These are phyloP conservation scores for Acmispon strigosus DNA, from an alignment of 306 rosid genomes.

Conservation along the genomic window DNA sequence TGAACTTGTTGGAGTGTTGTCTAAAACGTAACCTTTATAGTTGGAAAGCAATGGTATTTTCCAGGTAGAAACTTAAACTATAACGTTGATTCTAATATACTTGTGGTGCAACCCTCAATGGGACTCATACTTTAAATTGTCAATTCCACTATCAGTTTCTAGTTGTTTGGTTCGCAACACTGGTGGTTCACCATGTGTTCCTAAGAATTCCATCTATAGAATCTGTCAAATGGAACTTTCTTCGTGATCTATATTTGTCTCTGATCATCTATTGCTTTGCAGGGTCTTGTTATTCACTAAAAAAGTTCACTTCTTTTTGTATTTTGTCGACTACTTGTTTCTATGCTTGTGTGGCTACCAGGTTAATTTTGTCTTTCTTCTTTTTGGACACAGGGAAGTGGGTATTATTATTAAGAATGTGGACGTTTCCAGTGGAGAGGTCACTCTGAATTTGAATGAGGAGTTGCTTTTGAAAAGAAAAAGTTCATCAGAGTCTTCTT, in stretches of 20 bases:
- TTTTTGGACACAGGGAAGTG: conserved; percentile 78
- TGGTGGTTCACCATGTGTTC: not conserved
- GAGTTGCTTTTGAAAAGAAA: conserved; percentile 57
- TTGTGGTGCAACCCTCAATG: conserved; percentile 4
- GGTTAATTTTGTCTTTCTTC: conserved; percentile 22
- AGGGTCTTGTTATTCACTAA: not conserved
- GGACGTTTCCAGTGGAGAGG: conserved; percentile 71
- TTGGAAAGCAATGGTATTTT: conserved; percentile 7
- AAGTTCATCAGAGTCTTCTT: conserved; percentile 50
- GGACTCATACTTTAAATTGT: not conserved
- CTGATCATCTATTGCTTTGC: not conserved
- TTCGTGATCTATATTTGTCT: not conserved
- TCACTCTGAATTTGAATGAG: conserved; percentile 70
- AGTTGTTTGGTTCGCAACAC: conserved; percentile 13
- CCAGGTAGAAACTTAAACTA: not conserved
- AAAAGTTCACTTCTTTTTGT: not conserved
- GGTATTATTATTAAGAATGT: conserved; percentile 72
- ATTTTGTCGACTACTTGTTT: conserved; percentile 8
- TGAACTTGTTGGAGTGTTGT: not conserved
- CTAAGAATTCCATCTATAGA: not conserved
- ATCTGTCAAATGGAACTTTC: conserved; percentile 10
- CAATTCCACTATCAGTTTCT: not conserved
- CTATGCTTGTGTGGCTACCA: not conserved
- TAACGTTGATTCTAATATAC: not conserved
- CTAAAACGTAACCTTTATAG: not conserved